Evolutionary conservation across 805 yeast genomes (phyloP).

Genomic region (Wickerhamomyces queroliae): DNA sequence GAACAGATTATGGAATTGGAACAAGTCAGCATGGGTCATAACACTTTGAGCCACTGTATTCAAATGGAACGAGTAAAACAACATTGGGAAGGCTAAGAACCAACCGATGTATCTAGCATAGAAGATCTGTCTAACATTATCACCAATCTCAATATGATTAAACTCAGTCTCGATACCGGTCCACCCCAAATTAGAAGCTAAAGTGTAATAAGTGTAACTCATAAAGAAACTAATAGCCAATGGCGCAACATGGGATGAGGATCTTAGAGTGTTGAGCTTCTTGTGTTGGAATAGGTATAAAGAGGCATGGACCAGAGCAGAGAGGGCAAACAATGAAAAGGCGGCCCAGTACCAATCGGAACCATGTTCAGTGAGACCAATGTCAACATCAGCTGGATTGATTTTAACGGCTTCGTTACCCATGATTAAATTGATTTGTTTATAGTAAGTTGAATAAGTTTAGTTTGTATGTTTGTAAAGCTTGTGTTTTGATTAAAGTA

Average conservation of each 20-base stretch:
- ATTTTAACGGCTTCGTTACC: constrained; percentile 17
- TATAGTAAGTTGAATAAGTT: too few species aligned
- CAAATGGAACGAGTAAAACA: not conserved
- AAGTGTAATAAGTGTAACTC: constrained; percentile 45
- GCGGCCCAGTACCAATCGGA: constrained; percentile 68
- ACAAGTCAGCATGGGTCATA: constrained; percentile 8
- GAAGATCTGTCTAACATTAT: constrained; percentile 44
- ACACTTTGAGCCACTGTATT: not conserved
- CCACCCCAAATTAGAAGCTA: constrained; percentile 57
- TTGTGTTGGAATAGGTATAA: constrained; percentile 17
- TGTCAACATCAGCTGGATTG: constrained; percentile 32
- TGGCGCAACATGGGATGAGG: constrained; percentile 35
- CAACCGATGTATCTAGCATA: constrained; percentile 52
- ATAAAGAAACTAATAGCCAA: constrained; percentile 34
- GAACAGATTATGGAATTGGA: constrained; percentile 23
- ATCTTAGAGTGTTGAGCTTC: constrained; percentile 22
- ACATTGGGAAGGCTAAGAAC: constrained; percentile 46
- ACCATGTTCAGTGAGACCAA: constrained; percentile 50
- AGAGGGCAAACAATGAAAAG: constrained; percentile 39
- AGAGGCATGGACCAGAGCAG: constrained; percentile 25
- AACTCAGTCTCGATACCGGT: constrained; percentile 42
- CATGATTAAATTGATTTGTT: not conserved
- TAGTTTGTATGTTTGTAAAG: not conserved
- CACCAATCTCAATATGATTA: constrained; percentile 34
- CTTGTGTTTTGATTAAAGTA: too few species aligned